Conservation (phyloP, 1,139 yeast genomes). For the Sugiyamaella xylanicola region DNA sequence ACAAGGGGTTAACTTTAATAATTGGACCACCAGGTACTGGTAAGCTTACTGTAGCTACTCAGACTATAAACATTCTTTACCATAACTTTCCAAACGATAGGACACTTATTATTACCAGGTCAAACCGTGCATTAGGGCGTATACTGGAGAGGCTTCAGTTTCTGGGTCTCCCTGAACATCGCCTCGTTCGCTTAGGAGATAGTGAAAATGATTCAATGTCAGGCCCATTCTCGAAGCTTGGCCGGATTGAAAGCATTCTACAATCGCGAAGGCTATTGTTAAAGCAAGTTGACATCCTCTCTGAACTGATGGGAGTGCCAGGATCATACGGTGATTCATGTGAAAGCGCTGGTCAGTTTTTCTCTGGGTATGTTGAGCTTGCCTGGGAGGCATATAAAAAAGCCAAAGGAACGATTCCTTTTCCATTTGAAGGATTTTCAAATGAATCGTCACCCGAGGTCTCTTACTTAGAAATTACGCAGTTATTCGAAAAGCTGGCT, state of each 20-base stretch:
- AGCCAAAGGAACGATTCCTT: slow-evolving; percentile 20
- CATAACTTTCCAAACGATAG: slow-evolving; percentile 42
- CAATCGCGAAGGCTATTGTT: slow-evolving; percentile 31
- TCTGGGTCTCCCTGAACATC: slow-evolving; percentile 34
- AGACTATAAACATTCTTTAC: slow-evolving; percentile 35
- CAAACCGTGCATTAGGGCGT: slow-evolving; percentile 31
- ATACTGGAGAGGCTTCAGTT: slow-evolving; percentile 32
- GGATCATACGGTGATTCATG: slow-evolving; percentile 50
- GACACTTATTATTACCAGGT: slow-evolving; percentile 44
- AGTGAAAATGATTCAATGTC: slow-evolving; percentile 25
- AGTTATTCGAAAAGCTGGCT: slow-evolving; percentile 40
- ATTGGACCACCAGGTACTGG: slow-evolving; percentile 56
- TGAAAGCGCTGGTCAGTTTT: slow-evolving; percentile 48
- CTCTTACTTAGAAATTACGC: slow-evolving; percentile 31
- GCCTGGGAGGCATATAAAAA: slow-evolving; percentile 37
- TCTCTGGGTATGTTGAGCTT: slow-evolving; percentile 40
- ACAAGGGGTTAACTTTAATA: slow-evolving; percentile 45
- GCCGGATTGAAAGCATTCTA: slow-evolving; percentile 22
- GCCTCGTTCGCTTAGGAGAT: slow-evolving; percentile 36
- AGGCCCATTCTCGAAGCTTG: slow-evolving; percentile 9
- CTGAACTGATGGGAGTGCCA: slow-evolving; percentile 42
- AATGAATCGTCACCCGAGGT: slow-evolving; percentile 20
- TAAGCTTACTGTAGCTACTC: slow-evolving; percentile 41
- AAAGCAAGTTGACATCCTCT: slow-evolving; percentile 41
- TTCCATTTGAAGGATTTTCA: slow-evolving; percentile 42